Base-by-base conservation (phyloP, 2,329 filamentous ascomycete species). In the Penicillium sp. region DNA sequence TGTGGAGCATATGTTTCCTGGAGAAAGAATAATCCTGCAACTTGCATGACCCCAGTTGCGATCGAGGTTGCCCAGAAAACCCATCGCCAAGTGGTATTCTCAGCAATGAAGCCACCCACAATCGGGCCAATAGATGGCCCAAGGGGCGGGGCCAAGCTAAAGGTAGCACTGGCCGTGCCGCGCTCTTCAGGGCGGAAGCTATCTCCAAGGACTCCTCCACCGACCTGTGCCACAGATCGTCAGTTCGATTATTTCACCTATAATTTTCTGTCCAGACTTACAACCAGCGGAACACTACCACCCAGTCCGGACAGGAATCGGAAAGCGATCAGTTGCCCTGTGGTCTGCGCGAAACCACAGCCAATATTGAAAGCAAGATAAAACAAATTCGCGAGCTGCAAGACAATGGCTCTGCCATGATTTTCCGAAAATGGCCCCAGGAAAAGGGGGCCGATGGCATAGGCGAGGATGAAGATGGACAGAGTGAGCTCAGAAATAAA, bases 31-130 rank as follows among this genome's bases (percentile, higher is more conserved):
- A 88, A 69, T 5, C 86, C 86, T 3, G 80, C 71, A 13, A 79
- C 61, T 67, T 88, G 85, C 46, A 90, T 81, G 14, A 82, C 57
- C 3, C 78, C 86, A 53, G 83, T 83, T 39, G 78, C 77, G 55
- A 89, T 85, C 1, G 84, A 82, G 0, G 84, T 87, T 0, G 83
- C 79, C 73, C 81, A 89, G 73, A 90, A 90, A 6, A 84, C 82
- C 88, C 88, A 90, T 37, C 87, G 80, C 88, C 88, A 90, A 0
- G 81, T 84, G 8, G 80, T 82, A 77, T 81, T 46, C 64, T 86
- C 71, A 0, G 84, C 78, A 26, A 89, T 83, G 64, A 84, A 88
- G 0, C 83, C 86, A 11, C 85, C 86, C 0, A 80, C 79, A 2
- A 89, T 83, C 0, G 87, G 87, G 0, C 86, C 87, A 16, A 87